Percentiles rank a stretch among this genome's conserved stretches.
Evolutionary conservation across 2,329 filamentous ascomycete genomes (phyloP).

Genomic region (Bretziella fagacearum): DNA sequence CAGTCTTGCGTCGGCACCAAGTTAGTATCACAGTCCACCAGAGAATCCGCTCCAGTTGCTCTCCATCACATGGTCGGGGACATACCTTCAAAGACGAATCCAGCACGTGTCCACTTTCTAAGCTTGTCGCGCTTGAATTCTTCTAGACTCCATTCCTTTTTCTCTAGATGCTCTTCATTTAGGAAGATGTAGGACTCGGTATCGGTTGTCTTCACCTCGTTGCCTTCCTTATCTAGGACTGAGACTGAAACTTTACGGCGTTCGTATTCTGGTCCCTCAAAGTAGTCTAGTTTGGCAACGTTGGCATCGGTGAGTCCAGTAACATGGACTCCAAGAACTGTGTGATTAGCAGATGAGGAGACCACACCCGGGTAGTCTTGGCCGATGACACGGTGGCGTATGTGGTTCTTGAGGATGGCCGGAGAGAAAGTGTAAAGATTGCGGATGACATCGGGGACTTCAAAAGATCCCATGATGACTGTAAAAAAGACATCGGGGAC

Average conservation of each 20-base stretch:
- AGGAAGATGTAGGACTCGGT: slow-evolving; percentile 51
- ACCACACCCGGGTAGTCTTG: slow-evolving; percentile 74
- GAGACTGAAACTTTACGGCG: slow-evolving; percentile 38
- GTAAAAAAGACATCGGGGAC: slow-evolving; percentile 72
- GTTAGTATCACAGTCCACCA: neutral
- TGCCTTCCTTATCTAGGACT: slow-evolving; percentile 28
- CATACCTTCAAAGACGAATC: slow-evolving; percentile 17
- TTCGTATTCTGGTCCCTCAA: slow-evolving; percentile 63
- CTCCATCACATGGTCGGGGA: no score
- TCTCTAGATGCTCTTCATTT: slow-evolving; percentile 38
- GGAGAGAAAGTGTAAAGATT: slow-evolving; percentile 49
- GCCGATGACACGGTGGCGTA: slow-evolving; percentile 47
- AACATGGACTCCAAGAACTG: slow-evolving; percentile 60
- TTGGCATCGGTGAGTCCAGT: slow-evolving; percentile 65
- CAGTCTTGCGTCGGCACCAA: neutral
- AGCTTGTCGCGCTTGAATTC: slow-evolving; percentile 65
- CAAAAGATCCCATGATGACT: slow-evolving; percentile 51
- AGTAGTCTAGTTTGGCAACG: slow-evolving; percentile 56
- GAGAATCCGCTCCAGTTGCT: neutral
- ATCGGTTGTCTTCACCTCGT: slow-evolving; percentile 28
- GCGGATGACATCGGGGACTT: slow-evolving; percentile 30
- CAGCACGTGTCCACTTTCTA: slow-evolving; percentile 31
- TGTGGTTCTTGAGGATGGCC: slow-evolving; percentile 57
- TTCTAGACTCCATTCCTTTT: slow-evolving; percentile 72
- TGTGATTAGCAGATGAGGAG: slow-evolving; percentile 30